Conservation (phyloP, 129 eudicot genomes). For the Lactuca saligna region DNA sequence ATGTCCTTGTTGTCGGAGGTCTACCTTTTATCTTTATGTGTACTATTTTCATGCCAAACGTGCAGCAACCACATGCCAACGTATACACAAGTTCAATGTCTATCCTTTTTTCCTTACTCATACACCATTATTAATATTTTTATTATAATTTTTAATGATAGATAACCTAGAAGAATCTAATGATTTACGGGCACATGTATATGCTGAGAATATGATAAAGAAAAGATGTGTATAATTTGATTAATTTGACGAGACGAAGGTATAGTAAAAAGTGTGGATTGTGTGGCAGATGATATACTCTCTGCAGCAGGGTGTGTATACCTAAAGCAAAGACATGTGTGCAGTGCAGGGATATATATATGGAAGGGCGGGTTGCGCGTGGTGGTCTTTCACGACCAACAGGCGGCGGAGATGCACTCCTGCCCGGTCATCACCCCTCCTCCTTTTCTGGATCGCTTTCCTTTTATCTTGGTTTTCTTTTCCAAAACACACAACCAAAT, state of each 20-base stretch:
- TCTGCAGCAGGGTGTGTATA: conserved; percentile 24
- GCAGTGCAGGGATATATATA: conserved; percentile 14
- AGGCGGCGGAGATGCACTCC: conserved; percentile 34
- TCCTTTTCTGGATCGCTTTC: conserved; percentile 5
- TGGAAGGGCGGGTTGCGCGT: conserved; percentile 24
- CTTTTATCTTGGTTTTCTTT: neutral
- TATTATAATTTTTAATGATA: neutral
- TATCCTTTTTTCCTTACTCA: neutral
- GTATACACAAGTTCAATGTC: conserved; percentile 10
- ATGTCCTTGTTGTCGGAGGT: conserved; percentile 33
- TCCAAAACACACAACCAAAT: neutral
- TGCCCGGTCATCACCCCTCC: conserved; percentile 4
- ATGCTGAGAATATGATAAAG: neutral
- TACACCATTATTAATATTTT: neutral
- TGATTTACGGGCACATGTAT: neutral
- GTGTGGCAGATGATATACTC: conserved; percentile 16
- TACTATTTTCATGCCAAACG: conserved; percentile 34
- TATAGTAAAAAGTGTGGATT: neutral
- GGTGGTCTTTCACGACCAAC: conserved; percentile 27
- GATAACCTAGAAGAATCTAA: neutral
- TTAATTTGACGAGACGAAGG: neutral
- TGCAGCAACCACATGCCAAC: conserved; percentile 13
- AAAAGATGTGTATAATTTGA: neutral
- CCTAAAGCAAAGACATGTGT: conserved; percentile 25
- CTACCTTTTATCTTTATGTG: conserved; percentile 19